These are phyloP conservation scores for Chaetomium sp. DNA, from an alignment of 2,329 filamentous ascomycete species.

Conservation along the genomic window DNA sequence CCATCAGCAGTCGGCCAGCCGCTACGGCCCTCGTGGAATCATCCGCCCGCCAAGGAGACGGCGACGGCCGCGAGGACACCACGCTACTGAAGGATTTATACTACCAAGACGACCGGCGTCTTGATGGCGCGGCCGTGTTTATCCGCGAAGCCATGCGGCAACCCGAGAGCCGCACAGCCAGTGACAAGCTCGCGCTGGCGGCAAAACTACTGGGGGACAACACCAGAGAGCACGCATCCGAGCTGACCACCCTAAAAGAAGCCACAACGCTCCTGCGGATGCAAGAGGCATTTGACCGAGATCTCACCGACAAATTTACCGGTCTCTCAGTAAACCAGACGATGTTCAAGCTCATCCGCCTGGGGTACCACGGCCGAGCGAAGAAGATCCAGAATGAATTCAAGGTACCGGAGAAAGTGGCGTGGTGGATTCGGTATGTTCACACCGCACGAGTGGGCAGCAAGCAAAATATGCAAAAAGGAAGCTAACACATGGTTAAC, in stretches of 20 bases:
- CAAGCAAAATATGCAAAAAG: background rate
- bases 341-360: conserved; percentile 76
- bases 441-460: background rate
- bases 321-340: conserved; percentile 89
- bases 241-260: conserved; percentile 72
- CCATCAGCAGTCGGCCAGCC: conserved; percentile 76
- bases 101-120: conserved; percentile 89
- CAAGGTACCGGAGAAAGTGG: conserved; percentile 83
- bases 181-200: conserved; percentile 84
- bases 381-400: conserved; percentile 88
- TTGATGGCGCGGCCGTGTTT: conserved; percentile 83
- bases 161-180: conserved; percentile 59
- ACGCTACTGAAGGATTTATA: conserved; percentile 87
- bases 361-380: conserved; percentile 77
- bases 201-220: conserved; percentile 72
- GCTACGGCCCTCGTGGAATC: conserved; percentile 88
- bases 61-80: conserved; percentile 49
- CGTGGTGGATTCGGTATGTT: conserved; percentile 69
- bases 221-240: conserved; percentile 69
- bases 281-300: conserved; percentile 81
- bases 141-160: conserved; percentile 76
- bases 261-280: conserved; percentile 72
- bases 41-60: conserved; percentile 57
- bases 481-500: background rate
- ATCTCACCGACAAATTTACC: conserved; percentile 69